These are phyloP conservation scores for Pyrrhoderma noxium DNA, from an alignment of 1,284 basidiomycete species.

Conservation along the genomic window DNA sequence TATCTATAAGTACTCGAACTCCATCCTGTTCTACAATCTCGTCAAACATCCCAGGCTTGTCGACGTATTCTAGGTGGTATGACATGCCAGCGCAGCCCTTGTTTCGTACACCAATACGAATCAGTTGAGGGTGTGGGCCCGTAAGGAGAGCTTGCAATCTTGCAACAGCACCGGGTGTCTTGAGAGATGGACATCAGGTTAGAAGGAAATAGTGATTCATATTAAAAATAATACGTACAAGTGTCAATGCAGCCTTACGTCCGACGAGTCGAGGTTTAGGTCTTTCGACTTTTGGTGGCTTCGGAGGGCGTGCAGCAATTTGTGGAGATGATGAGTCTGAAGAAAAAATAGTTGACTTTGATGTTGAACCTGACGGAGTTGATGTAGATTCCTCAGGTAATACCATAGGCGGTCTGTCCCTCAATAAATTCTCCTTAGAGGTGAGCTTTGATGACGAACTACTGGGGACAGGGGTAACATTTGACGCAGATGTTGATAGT, in stretches of 20 bases:
- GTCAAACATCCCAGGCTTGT: conserved; percentile 87
- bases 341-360: conserved; percentile 37
- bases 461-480: conserved; percentile 15
- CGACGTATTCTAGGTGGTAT: conserved; percentile 96
- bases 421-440: conserved; percentile 28
- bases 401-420: conserved; percentile 46
- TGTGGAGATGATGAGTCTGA: conserved; percentile 61
- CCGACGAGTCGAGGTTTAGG: conserved; percentile 62
- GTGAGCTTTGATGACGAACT: conserved; percentile 21
- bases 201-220: neutral
- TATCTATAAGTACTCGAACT: conserved; percentile 91
- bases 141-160: conserved; percentile 66
- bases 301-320: conserved; percentile 61
- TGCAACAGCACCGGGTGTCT: conserved; percentile 80
- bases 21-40: conserved; percentile 97
- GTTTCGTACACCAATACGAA: conserved; percentile 93
- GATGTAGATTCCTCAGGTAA: conserved; percentile 30
- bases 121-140: conserved; percentile 82
- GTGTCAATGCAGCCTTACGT: conserved; percentile 74
- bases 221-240: conserved; percentile 47
- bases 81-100: conserved; percentile 99
- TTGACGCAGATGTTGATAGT: conserved; percentile 30
- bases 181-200: conserved; percentile 14
- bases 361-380: conserved; percentile 14
- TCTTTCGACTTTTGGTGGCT: conserved; percentile 54